These are phyloP conservation scores for Metahyphopichia silvanorum DNA, from an alignment of 805 yeast genomes.

Conservation along the genomic window DNA sequence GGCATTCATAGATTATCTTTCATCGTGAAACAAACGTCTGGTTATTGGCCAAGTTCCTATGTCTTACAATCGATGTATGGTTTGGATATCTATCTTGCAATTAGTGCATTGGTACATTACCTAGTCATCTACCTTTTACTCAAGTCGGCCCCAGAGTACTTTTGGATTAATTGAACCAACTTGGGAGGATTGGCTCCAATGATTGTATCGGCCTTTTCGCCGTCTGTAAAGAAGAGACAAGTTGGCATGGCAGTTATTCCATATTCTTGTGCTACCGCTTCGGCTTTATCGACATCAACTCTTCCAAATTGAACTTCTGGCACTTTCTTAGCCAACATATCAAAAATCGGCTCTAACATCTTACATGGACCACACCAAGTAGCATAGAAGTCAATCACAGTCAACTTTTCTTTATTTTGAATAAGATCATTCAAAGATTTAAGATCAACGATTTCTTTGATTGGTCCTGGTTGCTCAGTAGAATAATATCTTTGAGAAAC, in stretches of 20 bases:
- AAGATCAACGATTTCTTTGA: slow-evolving; percentile 26
- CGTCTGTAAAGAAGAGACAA: slow-evolving; percentile 58
- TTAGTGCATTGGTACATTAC: no score
- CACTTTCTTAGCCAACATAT: slow-evolving; percentile 27
- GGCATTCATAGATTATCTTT: no score
- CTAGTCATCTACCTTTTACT: slow-evolving; percentile 8
- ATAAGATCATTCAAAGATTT: slow-evolving; percentile 22
- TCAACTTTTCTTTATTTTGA: slow-evolving; percentile 19
- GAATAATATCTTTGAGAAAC: slow-evolving; percentile 4
- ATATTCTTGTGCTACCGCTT: slow-evolving; percentile 57
- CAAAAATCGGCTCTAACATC: slow-evolving; percentile 37
- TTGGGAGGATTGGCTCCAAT: slow-evolving; percentile 62
- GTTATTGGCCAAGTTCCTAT: no score
- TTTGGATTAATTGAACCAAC: slow-evolving; percentile 23
- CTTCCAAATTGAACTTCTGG: slow-evolving; percentile 60
- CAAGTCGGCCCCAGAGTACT: slow-evolving; percentile 27
- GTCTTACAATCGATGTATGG: no score
- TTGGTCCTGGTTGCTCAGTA: slow-evolving; percentile 8
- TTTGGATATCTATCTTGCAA: no score
- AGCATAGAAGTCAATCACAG: slow-evolving; percentile 40
- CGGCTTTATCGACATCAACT: slow-evolving; percentile 65
- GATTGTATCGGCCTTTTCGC: slow-evolving; percentile 52
- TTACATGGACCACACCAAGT: slow-evolving; percentile 47
- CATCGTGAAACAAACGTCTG: no score
- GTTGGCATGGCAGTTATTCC: slow-evolving; percentile 79